Evolutionary conservation across 495 filamentous ascomycete genomes (phyloP).

Genomic region (Hypomontagnella submonticulosa): DNA sequence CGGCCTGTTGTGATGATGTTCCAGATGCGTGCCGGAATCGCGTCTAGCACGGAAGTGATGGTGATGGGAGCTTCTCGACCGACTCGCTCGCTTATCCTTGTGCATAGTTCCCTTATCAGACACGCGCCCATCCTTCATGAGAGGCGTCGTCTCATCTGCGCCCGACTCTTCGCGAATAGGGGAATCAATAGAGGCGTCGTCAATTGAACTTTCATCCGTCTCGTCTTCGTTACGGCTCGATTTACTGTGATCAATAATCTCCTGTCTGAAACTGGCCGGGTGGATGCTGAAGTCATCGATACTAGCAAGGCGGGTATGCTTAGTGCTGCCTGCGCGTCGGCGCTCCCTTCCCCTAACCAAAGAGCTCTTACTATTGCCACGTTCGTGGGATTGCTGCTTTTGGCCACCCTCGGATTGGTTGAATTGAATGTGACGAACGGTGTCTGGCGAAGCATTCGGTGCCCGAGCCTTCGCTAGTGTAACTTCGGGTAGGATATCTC

Average conservation of each 20-base stretch:
- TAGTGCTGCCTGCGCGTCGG: constrained; percentile 64
- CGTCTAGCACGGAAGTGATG: constrained; percentile 43
- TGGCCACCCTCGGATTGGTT: constrained; percentile 26
- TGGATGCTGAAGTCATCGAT: constrained; percentile 83
- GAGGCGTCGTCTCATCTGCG: constrained; percentile 58
- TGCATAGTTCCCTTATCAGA: constrained; percentile 34
- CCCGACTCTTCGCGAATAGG: constrained; percentile 61
- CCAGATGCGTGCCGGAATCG: constrained; percentile 61
- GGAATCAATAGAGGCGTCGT: constrained; percentile 63
- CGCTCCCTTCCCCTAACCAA: constrained; percentile 56
- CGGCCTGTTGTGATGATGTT: constrained; percentile 86
- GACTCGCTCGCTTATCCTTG: constrained; percentile 27
- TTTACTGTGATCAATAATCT: constrained; percentile 83
- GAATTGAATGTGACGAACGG: constrained; percentile 53
- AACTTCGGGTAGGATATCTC: constrained; percentile 58
- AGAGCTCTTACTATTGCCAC: constrained; percentile 50
- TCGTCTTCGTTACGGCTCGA: constrained; percentile 57
- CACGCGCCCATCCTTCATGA: constrained; percentile 46
- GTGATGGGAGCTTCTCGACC: constrained; percentile 35
- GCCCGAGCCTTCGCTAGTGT: constrained; percentile 49
- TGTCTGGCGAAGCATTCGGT: constrained; percentile 39
- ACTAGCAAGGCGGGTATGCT: constrained; percentile 62
- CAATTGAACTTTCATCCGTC: constrained; percentile 61
- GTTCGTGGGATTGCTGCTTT: constrained; percentile 37
- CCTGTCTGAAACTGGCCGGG: constrained; percentile 89